A percentile compares a stretch with the other conserved stretches of the same genome.
Conservation (phyloP, 2,329 filamentous ascomycete genomes). For the Stemphylium vesicarium region DNA sequence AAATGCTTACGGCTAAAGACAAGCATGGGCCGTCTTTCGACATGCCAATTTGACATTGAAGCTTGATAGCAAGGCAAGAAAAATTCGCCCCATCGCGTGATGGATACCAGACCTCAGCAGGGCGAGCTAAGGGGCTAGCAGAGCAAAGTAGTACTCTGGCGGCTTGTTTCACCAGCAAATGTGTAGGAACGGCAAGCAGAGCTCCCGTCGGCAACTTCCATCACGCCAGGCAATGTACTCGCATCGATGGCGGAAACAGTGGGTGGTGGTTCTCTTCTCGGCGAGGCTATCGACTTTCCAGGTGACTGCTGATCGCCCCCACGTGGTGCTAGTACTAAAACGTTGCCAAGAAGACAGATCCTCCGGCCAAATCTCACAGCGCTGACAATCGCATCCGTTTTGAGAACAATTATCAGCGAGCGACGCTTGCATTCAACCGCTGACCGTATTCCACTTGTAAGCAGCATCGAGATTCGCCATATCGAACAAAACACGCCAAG, state of each 20-base stretch:
- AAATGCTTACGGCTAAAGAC: no score
- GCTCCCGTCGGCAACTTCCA: background rate
- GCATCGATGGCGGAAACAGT: background rate
- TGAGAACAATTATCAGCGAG: background rate
- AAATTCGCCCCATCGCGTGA: background rate
- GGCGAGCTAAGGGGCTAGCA: background rate
- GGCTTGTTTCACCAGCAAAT: background rate
- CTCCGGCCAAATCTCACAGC: conserved; percentile 2
- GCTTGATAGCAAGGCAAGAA: no score
- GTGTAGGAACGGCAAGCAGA: background rate
- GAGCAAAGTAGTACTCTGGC: background rate
- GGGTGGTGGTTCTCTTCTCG: background rate
- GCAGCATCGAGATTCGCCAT: background rate
- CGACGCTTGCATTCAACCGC: background rate
- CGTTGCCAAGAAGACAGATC: background rate
- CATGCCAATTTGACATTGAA: background rate
- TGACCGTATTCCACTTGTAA: no score
- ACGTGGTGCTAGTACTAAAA: background rate
- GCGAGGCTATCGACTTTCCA: background rate
- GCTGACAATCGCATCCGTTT: background rate
- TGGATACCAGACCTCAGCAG: background rate
- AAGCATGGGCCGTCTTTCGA: background rate
- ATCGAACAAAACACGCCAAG: background rate
- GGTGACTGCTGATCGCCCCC: background rate
- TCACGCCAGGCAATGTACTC: background rate